A percentile compares a stretch with the other conserved stretches of the same genome.
Conservation (phyloP, 805 yeast species). For the Metschnikowia arizonensis region DNA sequence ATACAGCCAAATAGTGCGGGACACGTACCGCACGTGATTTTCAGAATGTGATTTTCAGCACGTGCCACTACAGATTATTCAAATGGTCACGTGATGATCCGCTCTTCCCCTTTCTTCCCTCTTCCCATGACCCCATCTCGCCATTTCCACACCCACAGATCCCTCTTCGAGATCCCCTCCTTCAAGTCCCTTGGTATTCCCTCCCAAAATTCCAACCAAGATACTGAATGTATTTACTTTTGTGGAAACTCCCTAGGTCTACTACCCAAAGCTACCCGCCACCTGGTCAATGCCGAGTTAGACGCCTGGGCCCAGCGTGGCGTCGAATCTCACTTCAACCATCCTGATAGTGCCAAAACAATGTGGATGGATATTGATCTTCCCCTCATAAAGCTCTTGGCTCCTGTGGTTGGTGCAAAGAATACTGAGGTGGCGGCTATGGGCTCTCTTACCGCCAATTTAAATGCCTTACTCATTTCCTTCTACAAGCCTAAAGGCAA, state of each 20-base stretch:
- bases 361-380: slow-evolving; percentile 84
- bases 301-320: slow-evolving; percentile 80
- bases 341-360: slow-evolving; percentile 52
- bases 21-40: no score
- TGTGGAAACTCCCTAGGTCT: slow-evolving; percentile 95
- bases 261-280: slow-evolving; percentile 65
- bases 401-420: slow-evolving; percentile 73
- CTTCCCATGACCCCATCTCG: slow-evolving; percentile 10
- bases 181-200: slow-evolving; percentile 52
- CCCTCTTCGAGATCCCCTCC: slow-evolving; percentile 64
- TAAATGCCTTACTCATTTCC: slow-evolving; percentile 67
- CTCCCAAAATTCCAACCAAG: slow-evolving; percentile 14
- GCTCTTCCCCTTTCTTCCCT: no score
- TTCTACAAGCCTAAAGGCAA: slow-evolving; percentile 66
- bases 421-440: slow-evolving; percentile 78
- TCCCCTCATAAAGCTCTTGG: slow-evolving; percentile 64
- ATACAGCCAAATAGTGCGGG: no score
- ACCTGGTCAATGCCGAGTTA: slow-evolving; percentile 60
- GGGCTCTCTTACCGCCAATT: slow-evolving; percentile 80
- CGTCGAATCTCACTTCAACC: slow-evolving; percentile 81
- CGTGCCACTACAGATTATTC: no score
- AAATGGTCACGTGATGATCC: no score
- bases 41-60: no score
- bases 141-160: slow-evolving; percentile 33
- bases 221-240: slow-evolving; percentile 48